A percentile compares a stretch with the other conserved stretches of the same genome.
Conservation (phyloP, 805 yeast species). For the Dipodascopsis tothii region DNA sequence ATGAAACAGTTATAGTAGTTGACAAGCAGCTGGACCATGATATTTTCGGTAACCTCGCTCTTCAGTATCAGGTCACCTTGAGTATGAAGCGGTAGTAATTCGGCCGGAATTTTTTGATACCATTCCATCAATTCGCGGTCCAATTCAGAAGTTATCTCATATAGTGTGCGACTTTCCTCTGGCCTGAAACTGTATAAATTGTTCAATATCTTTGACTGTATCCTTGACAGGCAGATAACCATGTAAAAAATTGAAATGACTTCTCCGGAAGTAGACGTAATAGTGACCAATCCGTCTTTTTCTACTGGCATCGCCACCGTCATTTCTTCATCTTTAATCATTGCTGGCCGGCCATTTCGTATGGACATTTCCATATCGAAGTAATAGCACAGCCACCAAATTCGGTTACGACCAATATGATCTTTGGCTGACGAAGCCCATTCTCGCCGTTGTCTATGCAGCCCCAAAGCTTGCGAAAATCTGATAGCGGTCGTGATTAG, state of each 20-base stretch:
- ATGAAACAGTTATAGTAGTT: neutral
- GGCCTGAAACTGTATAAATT: neutral
- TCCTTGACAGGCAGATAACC: neutral
- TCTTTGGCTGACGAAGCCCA: neutral
- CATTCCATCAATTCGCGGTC: neutral
- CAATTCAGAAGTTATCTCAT: neutral
- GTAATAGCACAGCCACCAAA: neutral
- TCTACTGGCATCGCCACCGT: neutral
- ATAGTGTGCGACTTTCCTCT: neutral
- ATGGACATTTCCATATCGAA: neutral
- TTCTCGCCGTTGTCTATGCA: neutral
- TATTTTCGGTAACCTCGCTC: neutral
- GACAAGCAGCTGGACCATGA: neutral
- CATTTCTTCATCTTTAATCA: neutral
- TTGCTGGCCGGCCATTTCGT: neutral
- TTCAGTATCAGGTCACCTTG: neutral
- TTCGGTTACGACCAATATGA: neutral
- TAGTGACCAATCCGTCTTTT: neutral
- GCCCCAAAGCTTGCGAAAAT: neutral
- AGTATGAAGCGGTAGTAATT: too few species aligned
- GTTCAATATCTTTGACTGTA: neutral
- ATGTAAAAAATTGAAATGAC: neutral
- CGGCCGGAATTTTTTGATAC: neutral
- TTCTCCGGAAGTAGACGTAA: neutral
- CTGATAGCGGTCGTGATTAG: neutral